Conservation (phyloP, 148 eudicot genomes). For the Rhododendron henanense region DNA sequence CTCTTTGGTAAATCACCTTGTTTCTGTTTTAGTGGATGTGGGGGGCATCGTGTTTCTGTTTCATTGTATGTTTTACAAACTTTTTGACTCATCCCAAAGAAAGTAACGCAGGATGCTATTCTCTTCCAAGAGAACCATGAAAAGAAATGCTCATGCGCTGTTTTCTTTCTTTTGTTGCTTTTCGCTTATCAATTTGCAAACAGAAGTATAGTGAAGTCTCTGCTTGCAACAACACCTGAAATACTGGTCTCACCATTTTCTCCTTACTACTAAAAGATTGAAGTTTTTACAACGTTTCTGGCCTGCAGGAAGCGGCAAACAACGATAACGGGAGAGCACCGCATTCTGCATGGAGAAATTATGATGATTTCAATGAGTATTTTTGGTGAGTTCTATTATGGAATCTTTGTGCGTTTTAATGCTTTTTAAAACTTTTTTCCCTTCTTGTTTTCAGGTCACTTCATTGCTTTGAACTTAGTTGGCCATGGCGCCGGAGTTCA, state of each 20-base stretch:
- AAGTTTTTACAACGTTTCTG: background rate
- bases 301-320: slow-evolving; percentile 74
- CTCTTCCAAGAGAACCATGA: background rate
- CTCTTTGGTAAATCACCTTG: background rate
- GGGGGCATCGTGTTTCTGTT: background rate
- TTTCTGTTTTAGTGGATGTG: background rate
- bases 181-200: background rate
- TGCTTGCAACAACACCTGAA: background rate
- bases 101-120: background rate
- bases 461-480: slow-evolving; percentile 85
- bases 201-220: background rate
- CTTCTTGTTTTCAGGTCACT: slow-evolving; percentile 53
- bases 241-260: background rate
- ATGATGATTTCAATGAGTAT: slow-evolving; percentile 96
- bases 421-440: background rate
- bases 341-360: slow-evolving; percentile 98
- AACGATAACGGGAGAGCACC: slow-evolving; percentile 91
- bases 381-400: slow-evolving; percentile 60
- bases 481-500: slow-evolving; percentile 87
- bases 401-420: background rate
- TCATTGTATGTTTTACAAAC: background rate
- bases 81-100: background rate
- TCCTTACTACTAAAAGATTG: background rate
- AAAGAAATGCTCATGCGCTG: background rate
- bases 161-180: background rate